Evolutionary conservation across 192 early-diverging fungal genomes (phyloP), one percentile per base, ranked within the genome.

Genomic region (Umbelopsis isabellina): DNA sequence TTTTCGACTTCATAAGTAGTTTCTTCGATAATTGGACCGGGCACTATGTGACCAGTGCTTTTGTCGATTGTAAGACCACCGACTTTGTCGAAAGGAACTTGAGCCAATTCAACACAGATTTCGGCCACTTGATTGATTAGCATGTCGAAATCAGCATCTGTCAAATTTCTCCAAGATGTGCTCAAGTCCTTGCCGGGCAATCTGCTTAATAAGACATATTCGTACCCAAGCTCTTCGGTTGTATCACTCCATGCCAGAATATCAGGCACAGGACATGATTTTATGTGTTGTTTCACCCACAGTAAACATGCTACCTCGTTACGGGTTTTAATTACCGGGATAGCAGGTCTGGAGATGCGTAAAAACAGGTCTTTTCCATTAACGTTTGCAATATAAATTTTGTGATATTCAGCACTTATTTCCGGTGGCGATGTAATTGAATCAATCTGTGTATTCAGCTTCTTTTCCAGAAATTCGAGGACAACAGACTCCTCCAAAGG

Each of bases 261-360:
- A 4, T 61, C 55, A 16, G 55, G 55, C n/a, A 25, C 30, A 35
- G 55, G 55, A 30, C 55, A 61, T 2, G 55, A 12, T 2, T 11
- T 11, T 12, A 61, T n/a, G 27, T 61, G 55, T 8, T 61, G 2
- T 61, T 25, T 22, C 27, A 35, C 55, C 55, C 55, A 61, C 0
- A 30, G 6, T 10, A 61, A 13, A 25, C 55, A 61, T 61, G 55
- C 55, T 16, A 61, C 55, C n/a, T 61, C 55, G 55, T 61, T 61
- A n/a, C 55, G 21, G 0, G 55, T 61, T 16, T 61, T 61, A 9
- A 16, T 18, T 18, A 18, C 55, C 27, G 55, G 55, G 33, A 61
- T 61, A 15, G 55, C 55, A 11, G 55, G 55, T 15, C 37, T 61
- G 30, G 55, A 61, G 7, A 61, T 25, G 30, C 55, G 55, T 8